Evolutionary conservation across 2,329 filamentous ascomycete species (phyloP), one percentile per base, ranked within the genome.

Genomic region (Trichoderma sp.): DNA sequence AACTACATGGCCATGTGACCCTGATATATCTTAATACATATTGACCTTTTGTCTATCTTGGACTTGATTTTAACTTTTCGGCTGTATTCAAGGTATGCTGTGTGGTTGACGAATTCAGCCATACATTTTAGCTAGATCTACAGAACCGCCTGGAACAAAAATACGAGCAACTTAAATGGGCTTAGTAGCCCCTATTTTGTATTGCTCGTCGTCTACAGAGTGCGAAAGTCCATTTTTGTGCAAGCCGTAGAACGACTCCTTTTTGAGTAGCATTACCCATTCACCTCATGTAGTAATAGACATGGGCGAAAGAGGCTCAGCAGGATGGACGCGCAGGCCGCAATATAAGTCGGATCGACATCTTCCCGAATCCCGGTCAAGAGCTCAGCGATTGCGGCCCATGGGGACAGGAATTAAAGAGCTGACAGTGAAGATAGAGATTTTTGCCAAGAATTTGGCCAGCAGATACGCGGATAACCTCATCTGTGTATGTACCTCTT

Each of bases 1-100:
- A 82, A 19, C 82, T 70, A 69, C 29, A 19, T 52, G 3, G 13
- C 16, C 11, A 4, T 10, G 59, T 24, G 13, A 24, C 40, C 4
- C 4, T 29, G 14, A n/a, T 56, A 33, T 16, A 24, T 21, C 35
- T 35, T n/a, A 57, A 14, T 13, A 24, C 6, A 24, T 29, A 2
- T 29, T 29, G n/a, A 35, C 5, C 14, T 7, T 11, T 21, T 21
- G 5, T 57, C 16, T 8, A 31, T 33, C 52, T 19, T 19, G 27
- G 14, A 27, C 52, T 55, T 31, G 52, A 55, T 55, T 55, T n/a
- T n/a, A n/a, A 1, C 0, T 56, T 56, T 43, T 56, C 7, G 4
- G 29, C 29, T 0, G 5, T 19, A 6, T n/a, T 16, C 2, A 19
- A 24, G 37, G 21, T 37, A 16, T n/a, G 5, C 13, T 24, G 16